Evolutionary conservation across 2,329 filamentous ascomycete genomes (phyloP).

Genomic region (Penicillium crustosum): DNA sequence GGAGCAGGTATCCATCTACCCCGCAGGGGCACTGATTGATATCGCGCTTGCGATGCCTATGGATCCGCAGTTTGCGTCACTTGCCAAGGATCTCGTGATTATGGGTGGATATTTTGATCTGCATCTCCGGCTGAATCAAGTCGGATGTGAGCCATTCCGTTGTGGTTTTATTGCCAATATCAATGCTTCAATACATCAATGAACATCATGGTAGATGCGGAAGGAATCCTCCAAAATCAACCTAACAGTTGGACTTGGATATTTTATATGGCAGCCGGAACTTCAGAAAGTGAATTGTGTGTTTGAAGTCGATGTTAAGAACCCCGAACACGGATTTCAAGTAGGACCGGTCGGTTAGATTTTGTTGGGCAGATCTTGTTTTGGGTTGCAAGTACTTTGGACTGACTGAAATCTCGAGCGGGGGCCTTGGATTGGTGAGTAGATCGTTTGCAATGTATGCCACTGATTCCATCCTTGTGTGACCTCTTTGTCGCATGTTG

Average conservation of each 20-base stretch:
- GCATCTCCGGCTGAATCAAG: conserved; percentile 9
- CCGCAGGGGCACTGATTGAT: conserved; percentile 49
- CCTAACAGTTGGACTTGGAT: conserved; percentile 42
- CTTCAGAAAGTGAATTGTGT: conserved; percentile 47
- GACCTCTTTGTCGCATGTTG: background rate
- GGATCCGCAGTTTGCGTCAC: conserved; percentile 48
- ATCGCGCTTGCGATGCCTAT: conserved; percentile 50
- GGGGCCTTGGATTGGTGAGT: background rate
- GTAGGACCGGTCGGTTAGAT: background rate
- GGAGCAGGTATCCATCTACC: conserved; percentile 50
- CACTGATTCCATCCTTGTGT: background rate
- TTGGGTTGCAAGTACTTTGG: background rate
- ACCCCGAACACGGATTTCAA: conserved; percentile 29
- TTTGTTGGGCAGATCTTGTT: background rate
- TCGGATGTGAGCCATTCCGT: background rate
- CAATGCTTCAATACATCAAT: too few species aligned
- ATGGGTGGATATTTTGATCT: conserved; percentile 54
- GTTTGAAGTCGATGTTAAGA: conserved; percentile 38
- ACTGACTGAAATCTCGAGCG: too few species aligned
- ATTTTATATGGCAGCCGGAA: conserved; percentile 42
- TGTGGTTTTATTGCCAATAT: too few species aligned
- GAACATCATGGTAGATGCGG: background rate
- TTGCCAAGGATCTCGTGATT: conserved; percentile 50
- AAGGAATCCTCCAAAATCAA: conserved; percentile 12
- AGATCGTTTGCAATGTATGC: background rate